Evolutionary conservation across 768 basidiomycete species (phyloP), one percentile per base, ranked within the genome.

Genomic region (Clitopilus hobsonii): DNA sequence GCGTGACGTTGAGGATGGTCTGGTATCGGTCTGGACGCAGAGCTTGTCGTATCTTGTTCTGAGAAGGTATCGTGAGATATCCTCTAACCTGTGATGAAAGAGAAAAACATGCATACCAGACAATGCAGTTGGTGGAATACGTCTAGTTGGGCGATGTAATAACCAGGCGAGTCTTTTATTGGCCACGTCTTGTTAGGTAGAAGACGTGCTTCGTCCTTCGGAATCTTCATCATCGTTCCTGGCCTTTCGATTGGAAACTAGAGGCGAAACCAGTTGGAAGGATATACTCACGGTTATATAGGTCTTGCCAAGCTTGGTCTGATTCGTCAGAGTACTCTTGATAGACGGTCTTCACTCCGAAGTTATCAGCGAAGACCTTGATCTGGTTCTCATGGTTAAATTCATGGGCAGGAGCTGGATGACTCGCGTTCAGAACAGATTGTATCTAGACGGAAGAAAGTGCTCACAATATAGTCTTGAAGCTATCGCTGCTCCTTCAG

Each of bases 51-150:
- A 49, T 23, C 16, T 49, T 49, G 48, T 49, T 49, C 48, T 49
- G 48, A 16, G 27, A 36, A 14, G 24, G 16, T n/a, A 4, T n/a
- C n/a, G n/a, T n/a, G n/a, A n/a, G n/a, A n/a, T n/a, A n/a, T n/a
- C n/a, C n/a, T n/a, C n/a, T n/a, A n/a, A n/a, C n/a, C n/a, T n/a
- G n/a, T n/a, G n/a, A n/a, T n/a, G 16, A 13, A 6, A 11, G 47
- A 22, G 20, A 14, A 48, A 53, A 29, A n/a, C 20, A 22, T 30
- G 11, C 18, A 8, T 16, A 71, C 69, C 54, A 69, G 48, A 49
- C 69, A 71, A 55, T 68, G 68, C 10, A 68, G 58, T 51, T 67
- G 61, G 38, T 68, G 69, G 56, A 65, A 68, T 5, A 69, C 64
- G 22, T 66, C 63, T 10, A 67, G 61, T 6, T 59, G 52, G 6